phyloP scores from a whole-genome alignment of 2,329 filamentous ascomycete genomes.

The Ophiocordyceps robertsii region DNA sequence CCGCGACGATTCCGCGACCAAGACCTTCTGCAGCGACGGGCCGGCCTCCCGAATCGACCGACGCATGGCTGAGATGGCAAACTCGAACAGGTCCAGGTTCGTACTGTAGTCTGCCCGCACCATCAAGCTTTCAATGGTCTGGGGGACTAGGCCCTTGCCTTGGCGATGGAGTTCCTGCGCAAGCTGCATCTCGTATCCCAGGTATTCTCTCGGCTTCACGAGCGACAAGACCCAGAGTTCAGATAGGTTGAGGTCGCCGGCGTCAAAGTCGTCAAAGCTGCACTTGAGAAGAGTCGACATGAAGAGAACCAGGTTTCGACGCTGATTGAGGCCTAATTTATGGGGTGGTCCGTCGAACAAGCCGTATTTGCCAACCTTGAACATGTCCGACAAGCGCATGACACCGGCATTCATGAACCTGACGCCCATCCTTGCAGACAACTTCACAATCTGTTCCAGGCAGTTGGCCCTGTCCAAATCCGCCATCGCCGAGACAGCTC shows the following conservation, averaged over 20 bases:
- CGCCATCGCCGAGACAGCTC: slow-evolving; percentile 5
- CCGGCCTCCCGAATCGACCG: slow-evolving; percentile 27
- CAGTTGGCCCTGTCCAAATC: slow-evolving; percentile 16
- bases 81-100: slow-evolving; percentile 35
- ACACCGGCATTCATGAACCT: slow-evolving; percentile 31
- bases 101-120: slow-evolving; percentile 31
- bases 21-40: slow-evolving; percentile 17
- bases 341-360: slow-evolving; percentile 31
- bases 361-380: slow-evolving; percentile 32
- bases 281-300: slow-evolving; percentile 33
- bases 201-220: slow-evolving; percentile 30
- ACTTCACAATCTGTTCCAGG: slow-evolving; percentile 27
- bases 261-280: slow-evolving; percentile 30
- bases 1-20: slow-evolving; percentile 27
- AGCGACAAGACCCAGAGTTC: slow-evolving; percentile 41
- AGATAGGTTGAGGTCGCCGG: slow-evolving; percentile 29
- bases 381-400: slow-evolving; percentile 28
- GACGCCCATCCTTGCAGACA: slow-evolving; percentile 32
- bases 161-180: slow-evolving; percentile 30
- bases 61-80: slow-evolving; percentile 36
- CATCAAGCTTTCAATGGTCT: slow-evolving; percentile 21
- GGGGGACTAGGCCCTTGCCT: slow-evolving; percentile 28
- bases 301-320: slow-evolving; percentile 37
- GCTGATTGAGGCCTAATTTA: slow-evolving; percentile 24
- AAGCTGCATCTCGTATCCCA: slow-evolving; percentile 36